A percentile compares a stretch with the other conserved stretches of the same genome.
Conservation (phyloP, 2,329 filamentous ascomycete species). For the Trichophyton verrucosum region DNA sequence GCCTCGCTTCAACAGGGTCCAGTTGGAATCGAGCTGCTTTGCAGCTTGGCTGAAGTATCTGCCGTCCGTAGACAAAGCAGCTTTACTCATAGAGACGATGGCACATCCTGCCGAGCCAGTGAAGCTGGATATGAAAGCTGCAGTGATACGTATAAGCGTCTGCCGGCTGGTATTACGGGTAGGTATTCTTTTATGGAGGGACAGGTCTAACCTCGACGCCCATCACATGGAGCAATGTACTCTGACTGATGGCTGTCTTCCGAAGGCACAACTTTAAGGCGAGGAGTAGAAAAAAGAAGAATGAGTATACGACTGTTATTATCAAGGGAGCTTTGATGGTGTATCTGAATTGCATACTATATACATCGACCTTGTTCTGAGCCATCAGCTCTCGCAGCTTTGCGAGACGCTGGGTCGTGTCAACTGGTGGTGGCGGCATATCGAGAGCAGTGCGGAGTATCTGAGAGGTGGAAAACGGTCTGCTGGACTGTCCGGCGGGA, state of each 20-base stretch:
- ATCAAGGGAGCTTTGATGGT: constrained; percentile 4
- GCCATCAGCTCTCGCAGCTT: constrained; percentile 77
- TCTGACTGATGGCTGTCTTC: constrained; percentile 97
- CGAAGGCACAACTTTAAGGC: constrained; percentile 67
- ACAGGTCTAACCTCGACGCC: constrained; percentile 51
- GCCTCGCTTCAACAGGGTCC: constrained; percentile 83
- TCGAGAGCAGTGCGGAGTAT: constrained; percentile 32
- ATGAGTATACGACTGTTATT: constrained; percentile 11
- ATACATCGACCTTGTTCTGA: constrained; percentile 75
- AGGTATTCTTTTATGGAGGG: background rate
- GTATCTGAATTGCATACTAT: constrained; percentile 50
- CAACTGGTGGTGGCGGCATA: constrained; percentile 55
- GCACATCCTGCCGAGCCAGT: constrained; percentile 90
- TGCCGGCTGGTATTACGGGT: background rate
- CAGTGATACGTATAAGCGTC: constrained; percentile 6
- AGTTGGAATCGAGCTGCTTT: constrained; percentile 83
- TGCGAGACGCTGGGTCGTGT: constrained; percentile 64
- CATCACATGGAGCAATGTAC: constrained; percentile 95
- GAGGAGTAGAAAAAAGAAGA: constrained; percentile 37
- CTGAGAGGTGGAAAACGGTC: constrained; percentile 29
- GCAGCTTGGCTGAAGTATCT: constrained; percentile 95
- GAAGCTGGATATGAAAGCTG: constrained; percentile 82
- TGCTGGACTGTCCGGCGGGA: constrained; percentile 18
- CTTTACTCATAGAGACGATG: constrained; percentile 73
- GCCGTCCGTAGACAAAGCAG: constrained; percentile 84